Evolutionary conservation across 2,329 filamentous ascomycete species (phyloP), one percentile per base, ranked within the genome.

Genomic region (Chaetomium olivaceum): DNA sequence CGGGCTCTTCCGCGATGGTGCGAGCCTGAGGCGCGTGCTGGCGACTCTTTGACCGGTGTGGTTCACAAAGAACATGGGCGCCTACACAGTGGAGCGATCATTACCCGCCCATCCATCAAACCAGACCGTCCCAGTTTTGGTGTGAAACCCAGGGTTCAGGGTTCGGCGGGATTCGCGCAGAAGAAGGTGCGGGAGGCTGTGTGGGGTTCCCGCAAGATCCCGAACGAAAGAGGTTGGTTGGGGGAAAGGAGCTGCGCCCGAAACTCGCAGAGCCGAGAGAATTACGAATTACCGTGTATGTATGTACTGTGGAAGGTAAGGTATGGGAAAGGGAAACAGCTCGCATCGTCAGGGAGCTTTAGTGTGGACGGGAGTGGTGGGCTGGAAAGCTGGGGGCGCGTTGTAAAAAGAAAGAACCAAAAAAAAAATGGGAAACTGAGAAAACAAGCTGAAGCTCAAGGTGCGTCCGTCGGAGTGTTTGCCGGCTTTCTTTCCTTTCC

Each of bases 81-180:
- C 58, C 48, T 61, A 54, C 39, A 25, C 31, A 31, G 33, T 39
- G 39, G 39, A 43, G 39, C 39, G 39, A 43, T 52, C 14, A 5
- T 23, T 52, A 51, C 58, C 57, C 55, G 52, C 54, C 33, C 54
- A 19, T 25, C 29, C 46, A 23, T 21, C 52, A 14, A 65, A 54
- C 52, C 46, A 33, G 39, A 27, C 39, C 29, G 33, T 50, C 59
- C 46, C 33, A 48, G 55, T 14, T 33, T 8, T 31, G 55, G 46
- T 59, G 55, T 59, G 64, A 65, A 55, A 54, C 36, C 33, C 63
- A 62, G 48, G 63, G 63, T 50, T 50, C 63, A 65, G 59, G 59
- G 59, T 62, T 62, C 19, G 39, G 54, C 58, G 59, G 63, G 58
- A 65, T 50, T 64, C 43, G 51, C 23, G 23, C 16, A 48, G 33